Evolutionary conservation across 2,329 filamentous ascomycete species (phyloP), one percentile per base, ranked within the genome.

Genomic region (Clathrospora elynae): DNA sequence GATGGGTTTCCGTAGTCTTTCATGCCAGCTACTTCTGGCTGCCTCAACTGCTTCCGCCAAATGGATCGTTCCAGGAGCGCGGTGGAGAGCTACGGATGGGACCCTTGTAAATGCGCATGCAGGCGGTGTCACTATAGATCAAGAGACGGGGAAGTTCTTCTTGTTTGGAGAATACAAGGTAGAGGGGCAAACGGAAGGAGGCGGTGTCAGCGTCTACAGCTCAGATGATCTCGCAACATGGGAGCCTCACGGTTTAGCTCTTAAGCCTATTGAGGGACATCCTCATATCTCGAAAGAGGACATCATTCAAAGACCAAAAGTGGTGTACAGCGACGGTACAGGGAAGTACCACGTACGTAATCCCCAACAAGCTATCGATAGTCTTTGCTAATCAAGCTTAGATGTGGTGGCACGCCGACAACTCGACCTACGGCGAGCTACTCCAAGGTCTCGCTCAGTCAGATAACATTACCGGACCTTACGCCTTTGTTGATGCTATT

Each of bases 401-500:
- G 72, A 79, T 80, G 78, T 77, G 77, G 74, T 83, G 80, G 80
- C 80, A 83, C 47, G 80, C 80, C 19, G 80, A 83, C 46, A 81
- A 83, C 46, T 73, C 73, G 5, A 78, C 73, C 0, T 83, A 83
- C 46, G 78, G 78, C 6, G 72, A 75, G 51, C 72, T 83, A 0
- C 72, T 82, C 0, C 80, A 83, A 62, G 80, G 80, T 0, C 68
- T 82, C 22, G 80, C 80, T 3, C 75, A 75, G 1, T 73, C 79
- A 0, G 74, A 79, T 40, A 75, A 72, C 18, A 76, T 80, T 40
- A 71, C 69, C 0, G 80, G 80, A 0, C 80, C 80, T 0, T 83
- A 82, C 58, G 72, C 57, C 2, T 82, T 82, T 44, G 69, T 80
- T 10, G 72, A 78, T 26, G 81, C 78, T 1, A 77, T 74, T 0